phyloP scores from a whole-genome alignment of 176 grass and related monocot species.

The Carex pumila region DNA sequence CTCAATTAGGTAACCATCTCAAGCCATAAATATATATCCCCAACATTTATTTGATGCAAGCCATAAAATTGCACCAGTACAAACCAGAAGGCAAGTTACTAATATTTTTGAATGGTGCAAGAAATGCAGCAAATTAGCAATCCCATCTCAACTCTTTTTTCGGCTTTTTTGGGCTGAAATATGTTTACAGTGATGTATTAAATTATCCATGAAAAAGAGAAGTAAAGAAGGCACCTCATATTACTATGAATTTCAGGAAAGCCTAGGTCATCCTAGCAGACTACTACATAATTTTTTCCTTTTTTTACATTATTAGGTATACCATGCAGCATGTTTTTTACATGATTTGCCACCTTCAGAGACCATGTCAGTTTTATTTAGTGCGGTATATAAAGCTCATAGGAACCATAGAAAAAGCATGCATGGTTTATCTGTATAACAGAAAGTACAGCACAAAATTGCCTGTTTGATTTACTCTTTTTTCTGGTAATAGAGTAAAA shows the following conservation, averaged over 20 bases:
- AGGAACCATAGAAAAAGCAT: background rate
- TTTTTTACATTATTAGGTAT: background rate
- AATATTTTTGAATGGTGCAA: background rate
- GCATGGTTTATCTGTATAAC: background rate
- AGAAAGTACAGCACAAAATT: background rate
- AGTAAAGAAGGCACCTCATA: background rate
- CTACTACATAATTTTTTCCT: background rate
- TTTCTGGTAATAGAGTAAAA: background rate
- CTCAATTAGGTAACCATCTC: background rate
- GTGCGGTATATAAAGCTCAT: background rate
- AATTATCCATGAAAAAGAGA: too few species aligned
- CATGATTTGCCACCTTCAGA: background rate
- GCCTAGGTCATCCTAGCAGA: background rate
- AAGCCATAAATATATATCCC: too few species aligned
- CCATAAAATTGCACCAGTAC: background rate
- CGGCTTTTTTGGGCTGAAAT: too few species aligned
- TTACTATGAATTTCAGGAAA: background rate
- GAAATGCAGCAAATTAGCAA: too few species aligned
- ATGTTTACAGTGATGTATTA: too few species aligned
- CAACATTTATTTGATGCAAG: background rate
- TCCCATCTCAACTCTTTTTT: too few species aligned
- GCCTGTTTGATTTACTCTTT: background rate
- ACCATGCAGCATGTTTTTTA: background rate
- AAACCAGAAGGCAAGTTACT: background rate
- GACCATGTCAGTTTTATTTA: background rate